Conservation (phyloP, 2,329 filamentous ascomycete species). For the Cladosporium colombiae region DNA sequence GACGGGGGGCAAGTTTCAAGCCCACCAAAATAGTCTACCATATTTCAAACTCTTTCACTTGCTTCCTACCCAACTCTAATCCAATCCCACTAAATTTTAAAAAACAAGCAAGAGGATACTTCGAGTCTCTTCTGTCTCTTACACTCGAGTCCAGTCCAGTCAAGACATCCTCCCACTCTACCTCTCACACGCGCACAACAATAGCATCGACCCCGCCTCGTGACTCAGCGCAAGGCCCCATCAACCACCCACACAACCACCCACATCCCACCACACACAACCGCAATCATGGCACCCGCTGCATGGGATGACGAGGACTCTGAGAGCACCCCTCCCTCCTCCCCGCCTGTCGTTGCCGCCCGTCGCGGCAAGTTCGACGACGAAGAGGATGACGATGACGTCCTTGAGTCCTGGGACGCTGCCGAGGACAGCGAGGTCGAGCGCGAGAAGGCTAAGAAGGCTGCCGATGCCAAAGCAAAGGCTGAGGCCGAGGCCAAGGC, state of each 20-base stretch:
- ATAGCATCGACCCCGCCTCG: conserved; percentile 11
- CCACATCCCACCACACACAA: conserved; percentile 21
- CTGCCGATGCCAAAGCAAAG: conserved; percentile 81
- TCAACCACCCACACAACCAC: background rate
- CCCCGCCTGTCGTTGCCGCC: conserved; percentile 46
- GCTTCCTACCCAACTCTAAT: background rate
- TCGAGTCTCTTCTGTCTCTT: background rate
- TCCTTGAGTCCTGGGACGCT: conserved; percentile 95
- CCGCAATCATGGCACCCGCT: conserved; percentile 38
- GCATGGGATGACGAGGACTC: conserved; percentile 56
- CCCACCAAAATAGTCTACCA: background rate
- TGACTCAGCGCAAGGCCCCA: conserved; percentile 13
- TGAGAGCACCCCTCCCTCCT: conserved; percentile 51
- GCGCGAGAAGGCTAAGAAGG: conserved; percentile 90
- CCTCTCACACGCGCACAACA: conserved; percentile 4
- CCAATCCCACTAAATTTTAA: background rate
- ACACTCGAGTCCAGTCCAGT: background rate
- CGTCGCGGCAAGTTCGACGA: conserved; percentile 71
- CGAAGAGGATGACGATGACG: conserved; percentile 84
- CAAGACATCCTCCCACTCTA: background rate
- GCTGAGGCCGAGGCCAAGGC: conserved; percentile 84
- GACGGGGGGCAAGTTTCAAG: background rate
- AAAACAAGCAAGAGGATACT: background rate
- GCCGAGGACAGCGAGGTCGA: conserved; percentile 96
- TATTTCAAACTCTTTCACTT: background rate